phyloP scores from a whole-genome alignment of 176 grass and related monocot genomes.

The Aegilops bicornis region DNA sequence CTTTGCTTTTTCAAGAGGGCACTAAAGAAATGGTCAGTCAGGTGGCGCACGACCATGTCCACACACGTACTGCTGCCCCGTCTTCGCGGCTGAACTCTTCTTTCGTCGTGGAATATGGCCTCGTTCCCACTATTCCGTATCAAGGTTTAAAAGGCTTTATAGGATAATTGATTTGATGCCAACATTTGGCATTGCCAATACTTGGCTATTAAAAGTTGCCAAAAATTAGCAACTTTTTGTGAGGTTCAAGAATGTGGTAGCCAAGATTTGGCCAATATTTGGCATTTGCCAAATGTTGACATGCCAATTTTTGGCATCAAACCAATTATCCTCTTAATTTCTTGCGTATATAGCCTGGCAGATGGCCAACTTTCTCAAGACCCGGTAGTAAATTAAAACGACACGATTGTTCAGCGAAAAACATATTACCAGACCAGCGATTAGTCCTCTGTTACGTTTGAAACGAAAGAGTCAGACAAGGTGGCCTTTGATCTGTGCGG shows the following conservation, averaged over 20 bases:
- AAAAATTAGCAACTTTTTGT: too few species aligned
- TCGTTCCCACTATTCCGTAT: not conserved
- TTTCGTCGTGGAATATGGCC: not conserved
- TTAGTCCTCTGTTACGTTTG: conserved; percentile 5
- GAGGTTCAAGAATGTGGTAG: too few species aligned
- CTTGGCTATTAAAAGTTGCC: too few species aligned
- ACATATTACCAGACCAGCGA: not conserved
- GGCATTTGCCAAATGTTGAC: too few species aligned
- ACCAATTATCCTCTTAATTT: too few species aligned
- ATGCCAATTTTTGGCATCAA: too few species aligned
- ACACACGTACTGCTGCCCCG: not conserved
- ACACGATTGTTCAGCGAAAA: not conserved
- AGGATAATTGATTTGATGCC: too few species aligned
- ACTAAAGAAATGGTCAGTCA: not conserved
- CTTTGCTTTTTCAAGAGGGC: not conserved
- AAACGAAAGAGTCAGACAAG: conserved; percentile 27
- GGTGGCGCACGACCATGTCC: not conserved
- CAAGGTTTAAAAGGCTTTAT: not conserved
- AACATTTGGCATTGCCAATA: too few species aligned
- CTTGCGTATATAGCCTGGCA: not conserved
- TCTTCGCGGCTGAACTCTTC: not conserved
- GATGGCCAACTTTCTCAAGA: too few species aligned
- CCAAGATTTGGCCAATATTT: too few species aligned
- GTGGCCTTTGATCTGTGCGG: not conserved
- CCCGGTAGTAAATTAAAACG: not conserved